Evolutionary conservation across 331 rosid species (phyloP), one percentile per base, ranked within the genome.

Genomic region (Quercus lobata): DNA sequence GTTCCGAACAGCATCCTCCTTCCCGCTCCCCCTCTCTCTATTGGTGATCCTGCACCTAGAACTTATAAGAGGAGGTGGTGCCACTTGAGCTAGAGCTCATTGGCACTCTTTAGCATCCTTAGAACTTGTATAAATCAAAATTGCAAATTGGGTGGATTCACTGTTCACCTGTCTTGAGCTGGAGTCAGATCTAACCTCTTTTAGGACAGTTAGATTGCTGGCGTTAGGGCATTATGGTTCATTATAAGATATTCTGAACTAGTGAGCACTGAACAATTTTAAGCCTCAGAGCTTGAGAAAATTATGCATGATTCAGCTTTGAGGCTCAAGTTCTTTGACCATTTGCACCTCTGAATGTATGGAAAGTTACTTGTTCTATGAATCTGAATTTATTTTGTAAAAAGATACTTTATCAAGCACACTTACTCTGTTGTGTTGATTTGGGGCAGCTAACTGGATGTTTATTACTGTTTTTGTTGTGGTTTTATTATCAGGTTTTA

Each of bases 401-500:
- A 68, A 68, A 29, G 18, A 68, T 11, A 8, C 29, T 22, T 25
- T 30, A 17, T 32, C 3, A 17, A 29, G 71, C 41, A 7, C 5
- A 30, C 71, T 29, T 30, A 8, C 41, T 16, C 11, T 65, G 15
- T 7, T 17, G 46, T 11, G 54, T 49, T 14, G 18, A 49, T 49
- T 49, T 49, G 54, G 54, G 54, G 54, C 18, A 65, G 41, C 71
- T 65, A 8, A 65, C 53, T 34, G 15, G 72, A 35, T 17, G 29
- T 34, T 71, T 65, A n/a, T 78, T 79, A 55, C 22, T 57, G 2
- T 55, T 21, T 77, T 77, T 75, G 16, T 55, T 86, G 49, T 68
- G 80, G 74, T 65, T 88, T 34, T 76, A 53, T 29, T 70, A 82
- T 88, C 97, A 96, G 99, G 93, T 96, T 75, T 87, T 96, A 91